phyloP scores from a whole-genome alignment of 768 basidiomycete genomes.

The Boletellus ananiceps region DNA sequence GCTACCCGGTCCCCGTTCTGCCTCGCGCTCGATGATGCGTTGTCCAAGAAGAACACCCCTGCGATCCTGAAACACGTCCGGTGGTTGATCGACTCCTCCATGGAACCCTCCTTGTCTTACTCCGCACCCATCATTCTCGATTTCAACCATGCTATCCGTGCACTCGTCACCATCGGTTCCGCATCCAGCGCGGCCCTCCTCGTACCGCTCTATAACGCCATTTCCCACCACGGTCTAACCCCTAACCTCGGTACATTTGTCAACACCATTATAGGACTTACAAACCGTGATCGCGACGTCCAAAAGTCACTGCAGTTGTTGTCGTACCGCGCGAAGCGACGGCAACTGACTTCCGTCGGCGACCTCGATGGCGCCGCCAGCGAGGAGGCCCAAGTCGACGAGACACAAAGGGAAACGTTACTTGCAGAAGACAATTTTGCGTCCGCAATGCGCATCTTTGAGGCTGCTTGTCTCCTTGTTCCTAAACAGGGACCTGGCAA shows the following conservation, averaged over 20 bases:
- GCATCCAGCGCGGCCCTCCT: slow-evolving; percentile 50
- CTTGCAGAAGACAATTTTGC: slow-evolving; percentile 64
- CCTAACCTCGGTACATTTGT: slow-evolving; percentile 65
- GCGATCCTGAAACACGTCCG: slow-evolving; percentile 14
- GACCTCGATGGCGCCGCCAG: slow-evolving; percentile 3
- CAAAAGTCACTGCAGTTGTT: slow-evolving; percentile 40
- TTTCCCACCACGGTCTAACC: slow-evolving; percentile 55
- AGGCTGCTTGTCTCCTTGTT: slow-evolving; percentile 42
- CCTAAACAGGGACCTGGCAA: slow-evolving; percentile 16
- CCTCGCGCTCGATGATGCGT: slow-evolving; percentile 16
- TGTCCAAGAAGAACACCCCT: slow-evolving; percentile 7
- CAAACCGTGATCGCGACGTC: slow-evolving; percentile 65
- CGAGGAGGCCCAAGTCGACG: slow-evolving; percentile 20
- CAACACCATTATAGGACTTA: slow-evolving; percentile 56
- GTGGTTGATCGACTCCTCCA: slow-evolving; percentile 33
- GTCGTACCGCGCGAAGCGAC: slow-evolving; percentile 39
- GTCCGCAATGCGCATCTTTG: slow-evolving; percentile 70
- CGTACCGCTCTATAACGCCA: slow-evolving; percentile 65
- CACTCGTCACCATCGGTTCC: slow-evolving; percentile 39
- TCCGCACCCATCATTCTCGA: slow-evolving; percentile 40
- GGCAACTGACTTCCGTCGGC: slow-evolving; percentile 6
- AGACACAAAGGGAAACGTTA: slow-evolving; percentile 41
- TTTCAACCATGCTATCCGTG: slow-evolving; percentile 57
- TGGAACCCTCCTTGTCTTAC: slow-evolving; percentile 26
- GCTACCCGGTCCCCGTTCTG: slow-evolving; percentile 19